Evolutionary conservation across 495 filamentous ascomycete species (phyloP).

Genomic region (Aspergillus ellipticus): DNA sequence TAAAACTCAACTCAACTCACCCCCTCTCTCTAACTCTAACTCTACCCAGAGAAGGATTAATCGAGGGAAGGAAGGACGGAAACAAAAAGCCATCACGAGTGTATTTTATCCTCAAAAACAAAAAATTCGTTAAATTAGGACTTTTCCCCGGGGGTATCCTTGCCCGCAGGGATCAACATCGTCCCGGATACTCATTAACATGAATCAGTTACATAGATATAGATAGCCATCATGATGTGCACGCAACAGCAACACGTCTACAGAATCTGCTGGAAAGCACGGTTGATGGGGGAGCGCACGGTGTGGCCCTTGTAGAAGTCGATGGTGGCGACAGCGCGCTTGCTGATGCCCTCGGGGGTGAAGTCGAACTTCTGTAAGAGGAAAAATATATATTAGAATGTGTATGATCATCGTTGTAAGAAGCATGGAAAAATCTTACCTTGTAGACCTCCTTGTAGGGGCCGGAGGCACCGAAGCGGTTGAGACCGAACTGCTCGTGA

Average conservation of each 20-base stretch:
- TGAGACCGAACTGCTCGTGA: constrained; percentile 98
- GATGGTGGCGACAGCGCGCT: constrained; percentile 86
- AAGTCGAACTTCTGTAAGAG: constrained; percentile 88
- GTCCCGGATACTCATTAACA: constrained; percentile 22
- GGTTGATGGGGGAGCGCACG: constrained; percentile 92
- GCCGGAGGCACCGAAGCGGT: constrained; percentile 95
- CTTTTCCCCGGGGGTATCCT: constrained; percentile 12
- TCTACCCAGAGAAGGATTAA: not conserved
- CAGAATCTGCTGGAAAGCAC: constrained; percentile 57
- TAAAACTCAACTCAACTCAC: not conserved
- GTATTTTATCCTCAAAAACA: constrained; percentile 12
- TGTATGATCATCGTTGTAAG: not conserved
- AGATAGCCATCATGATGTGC: constrained; percentile 14
- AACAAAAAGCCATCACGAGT: not conserved
- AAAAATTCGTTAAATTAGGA: constrained; percentile 17
- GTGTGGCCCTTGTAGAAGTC: constrained; percentile 94
- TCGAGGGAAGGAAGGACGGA: constrained; percentile 4
- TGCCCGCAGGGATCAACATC: constrained; percentile 12
- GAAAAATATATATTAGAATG: constrained; percentile 18
- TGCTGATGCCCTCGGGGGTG: constrained; percentile 91
- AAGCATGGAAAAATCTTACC: constrained; percentile 47
- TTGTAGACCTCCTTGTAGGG: constrained; percentile 97
- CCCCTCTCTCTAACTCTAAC: not conserved
- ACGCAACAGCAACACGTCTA: constrained; percentile 27
- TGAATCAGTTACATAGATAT: constrained; percentile 13